Evolutionary conservation across 2,329 filamentous ascomycete species (phyloP).

Genomic region (Cytospora piceae): DNA sequence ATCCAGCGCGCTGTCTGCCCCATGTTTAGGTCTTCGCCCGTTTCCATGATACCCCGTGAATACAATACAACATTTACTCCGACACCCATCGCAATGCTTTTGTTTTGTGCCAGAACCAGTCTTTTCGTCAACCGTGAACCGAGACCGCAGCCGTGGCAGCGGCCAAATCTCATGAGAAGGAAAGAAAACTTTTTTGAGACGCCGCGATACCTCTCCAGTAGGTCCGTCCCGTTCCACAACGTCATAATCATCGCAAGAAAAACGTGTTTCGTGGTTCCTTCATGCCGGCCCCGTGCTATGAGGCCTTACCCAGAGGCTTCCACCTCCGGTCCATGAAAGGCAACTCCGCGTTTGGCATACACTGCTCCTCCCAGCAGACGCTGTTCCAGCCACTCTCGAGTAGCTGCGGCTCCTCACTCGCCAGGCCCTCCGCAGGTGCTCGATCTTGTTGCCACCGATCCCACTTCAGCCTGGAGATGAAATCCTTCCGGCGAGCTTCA

Average conservation of each 20-base stretch:
- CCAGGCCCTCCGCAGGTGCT: conserved; percentile 37
- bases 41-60: conserved; percentile 12
- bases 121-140: conserved; percentile 25
- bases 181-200: conserved; percentile 14
- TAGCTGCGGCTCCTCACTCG: conserved; percentile 43
- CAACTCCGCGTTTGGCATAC: conserved; percentile 44
- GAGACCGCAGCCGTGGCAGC: conserved; percentile 22
- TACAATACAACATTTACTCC: conserved; percentile 29
- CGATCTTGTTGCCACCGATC: conserved; percentile 15
- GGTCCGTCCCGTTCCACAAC: conserved; percentile 9
- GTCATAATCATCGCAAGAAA: conserved; percentile 6
- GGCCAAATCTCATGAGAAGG: conserved; percentile 13
- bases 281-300: conserved; percentile 10
- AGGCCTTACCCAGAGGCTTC: conserved; percentile 41
- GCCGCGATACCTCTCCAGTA: conserved; percentile 14
- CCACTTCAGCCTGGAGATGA: conserved; percentile 19
- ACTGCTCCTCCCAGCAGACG: conserved; percentile 55
- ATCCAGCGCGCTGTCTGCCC: conserved; percentile 1
- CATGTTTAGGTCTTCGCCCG: background rate
- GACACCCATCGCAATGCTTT: conserved; percentile 32
- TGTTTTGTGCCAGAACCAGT: conserved; percentile 22
- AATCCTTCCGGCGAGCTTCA: conserved; percentile 56
- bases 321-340: conserved; percentile 50
- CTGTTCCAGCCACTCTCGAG: conserved; percentile 50
- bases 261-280: conserved; percentile 2